Conservation (phyloP, 345 rosid genomes). For the Hibiscus syriacus region DNA sequence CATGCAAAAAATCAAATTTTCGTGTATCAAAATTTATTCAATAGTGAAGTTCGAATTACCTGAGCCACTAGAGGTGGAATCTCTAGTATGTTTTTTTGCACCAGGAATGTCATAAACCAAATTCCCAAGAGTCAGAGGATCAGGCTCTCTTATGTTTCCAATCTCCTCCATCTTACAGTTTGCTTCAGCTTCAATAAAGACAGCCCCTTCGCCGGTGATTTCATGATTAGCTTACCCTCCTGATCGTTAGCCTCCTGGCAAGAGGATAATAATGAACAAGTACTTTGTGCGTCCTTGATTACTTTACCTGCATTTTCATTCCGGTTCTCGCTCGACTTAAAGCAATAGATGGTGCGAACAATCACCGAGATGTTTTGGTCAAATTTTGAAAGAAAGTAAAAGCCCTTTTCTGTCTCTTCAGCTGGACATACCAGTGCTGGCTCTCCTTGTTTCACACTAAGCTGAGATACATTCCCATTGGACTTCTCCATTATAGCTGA, state of each 20-base stretch:
- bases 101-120: constrained; percentile 77
- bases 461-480: constrained; percentile 28
- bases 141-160: constrained; percentile 79
- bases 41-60: constrained; percentile 29
- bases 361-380: constrained; percentile 78
- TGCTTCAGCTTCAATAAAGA: constrained; percentile 79
- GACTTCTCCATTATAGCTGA: constrained; percentile 38
- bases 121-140: constrained; percentile 57
- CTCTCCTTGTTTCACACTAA: constrained; percentile 47
- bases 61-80: constrained; percentile 84
- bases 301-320: constrained; percentile 49
- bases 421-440: constrained; percentile 57
- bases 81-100: constrained; percentile 75
- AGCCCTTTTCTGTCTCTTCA: constrained; percentile 56
- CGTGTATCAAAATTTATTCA: neutral
- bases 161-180: constrained; percentile 53
- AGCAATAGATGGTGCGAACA: constrained; percentile 47
- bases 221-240: constrained; percentile 75
- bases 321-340: constrained; percentile 57
- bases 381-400: constrained; percentile 77
- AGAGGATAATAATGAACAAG: constrained; percentile 79
- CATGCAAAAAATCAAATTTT: neutral
- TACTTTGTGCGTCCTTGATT: constrained; percentile 63
- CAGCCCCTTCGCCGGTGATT: constrained; percentile 73
- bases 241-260: constrained; percentile 68